Conservation (phyloP, 1,139 yeast genomes). For the Kurtzmaniella quercitrusa region DNA sequence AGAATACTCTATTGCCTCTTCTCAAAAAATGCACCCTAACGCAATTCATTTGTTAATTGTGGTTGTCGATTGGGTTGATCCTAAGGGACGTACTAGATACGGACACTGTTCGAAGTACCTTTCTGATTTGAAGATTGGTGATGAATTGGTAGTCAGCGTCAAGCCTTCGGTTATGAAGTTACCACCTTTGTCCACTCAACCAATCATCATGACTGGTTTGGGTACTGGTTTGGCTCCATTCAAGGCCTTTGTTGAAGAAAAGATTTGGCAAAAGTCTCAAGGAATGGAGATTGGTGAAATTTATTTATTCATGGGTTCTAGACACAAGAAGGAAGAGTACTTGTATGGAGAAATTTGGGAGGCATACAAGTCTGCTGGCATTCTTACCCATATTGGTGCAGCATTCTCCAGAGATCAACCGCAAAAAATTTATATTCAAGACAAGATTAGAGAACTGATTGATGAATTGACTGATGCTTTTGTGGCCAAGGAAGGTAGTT, state of each 20-base stretch:
- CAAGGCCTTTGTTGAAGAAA: conserved; percentile 95
- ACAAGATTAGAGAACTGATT: conserved; percentile 77
- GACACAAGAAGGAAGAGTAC: conserved; percentile 94
- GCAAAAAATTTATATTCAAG: conserved; percentile 91
- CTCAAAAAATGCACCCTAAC: conserved; percentile 87
- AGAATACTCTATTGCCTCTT: conserved; percentile 98
- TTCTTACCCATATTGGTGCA: conserved; percentile 93
- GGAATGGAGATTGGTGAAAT: conserved; percentile 89
- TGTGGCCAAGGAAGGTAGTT: conserved; percentile 74
- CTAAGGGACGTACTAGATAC: conserved; percentile 77
- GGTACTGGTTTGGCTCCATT: conserved; percentile 99
- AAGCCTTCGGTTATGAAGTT: conserved; percentile 97
- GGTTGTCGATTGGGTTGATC: conserved; percentile 94
- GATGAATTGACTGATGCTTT: conserved; percentile 75
- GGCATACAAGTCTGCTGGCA: conserved; percentile 88
- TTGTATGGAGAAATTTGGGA: conserved; percentile 97
- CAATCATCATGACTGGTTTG: conserved; percentile 94
- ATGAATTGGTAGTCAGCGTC: conserved; percentile 88
- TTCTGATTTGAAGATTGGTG: conserved; percentile 73
- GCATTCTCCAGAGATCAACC: conserved; percentile 98
- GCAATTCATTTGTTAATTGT: conserved; percentile 90
- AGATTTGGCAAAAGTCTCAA: conserved; percentile 87
- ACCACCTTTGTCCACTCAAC: conserved; percentile 82
- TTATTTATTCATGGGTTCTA: conserved; percentile 85
- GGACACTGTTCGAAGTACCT: conserved; percentile 95